These are phyloP conservation scores for Rhizopogon vulgaris DNA, from an alignment of 768 basidiomycete species.

Conservation along the genomic window DNA sequence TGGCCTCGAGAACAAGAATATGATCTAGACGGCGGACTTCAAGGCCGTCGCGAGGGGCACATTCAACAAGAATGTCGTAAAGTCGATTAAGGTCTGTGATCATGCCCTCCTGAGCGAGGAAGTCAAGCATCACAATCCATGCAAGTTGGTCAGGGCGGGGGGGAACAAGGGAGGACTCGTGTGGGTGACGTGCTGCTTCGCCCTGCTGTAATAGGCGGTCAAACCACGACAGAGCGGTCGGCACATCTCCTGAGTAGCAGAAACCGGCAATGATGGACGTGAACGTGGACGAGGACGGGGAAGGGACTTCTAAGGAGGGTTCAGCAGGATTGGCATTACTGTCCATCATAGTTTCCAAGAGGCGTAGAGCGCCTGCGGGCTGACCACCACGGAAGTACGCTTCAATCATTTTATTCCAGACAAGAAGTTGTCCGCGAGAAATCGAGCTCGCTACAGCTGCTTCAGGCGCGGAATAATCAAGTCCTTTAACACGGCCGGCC, in stretches of 20 bases:
- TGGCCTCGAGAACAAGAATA: slow-evolving; percentile 38
- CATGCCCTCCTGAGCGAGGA: slow-evolving; percentile 40
- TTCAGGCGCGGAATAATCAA: slow-evolving; percentile 12
- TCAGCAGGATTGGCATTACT: slow-evolving; percentile 28
- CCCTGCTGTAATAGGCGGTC: slow-evolving; percentile 49
- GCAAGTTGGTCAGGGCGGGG: slow-evolving; percentile 47
- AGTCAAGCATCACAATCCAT: slow-evolving; percentile 57
- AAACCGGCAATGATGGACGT: slow-evolving; percentile 62
- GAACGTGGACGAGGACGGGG: slow-evolving; percentile 59
- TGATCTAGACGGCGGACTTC: slow-evolving; percentile 32
- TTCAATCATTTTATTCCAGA: slow-evolving; percentile 76
- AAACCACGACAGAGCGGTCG: slow-evolving; percentile 68
- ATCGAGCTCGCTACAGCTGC: slow-evolving; percentile 12
- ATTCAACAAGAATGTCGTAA: slow-evolving; percentile 34
- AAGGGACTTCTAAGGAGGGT: slow-evolving; percentile 39
- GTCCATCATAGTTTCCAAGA: slow-evolving; percentile 70
- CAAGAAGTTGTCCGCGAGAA: slow-evolving; percentile 34
- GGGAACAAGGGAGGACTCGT: slow-evolving; percentile 36
- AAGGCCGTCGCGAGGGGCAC: slow-evolving; percentile 30
- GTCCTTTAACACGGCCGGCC: slow-evolving; percentile 28
- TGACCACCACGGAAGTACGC: slow-evolving; percentile 62
- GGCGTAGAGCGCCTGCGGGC: slow-evolving; percentile 54
- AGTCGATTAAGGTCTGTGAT: slow-evolving; percentile 52
- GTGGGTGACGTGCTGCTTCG: slow-evolving; percentile 28
- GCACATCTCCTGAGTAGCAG: slow-evolving; percentile 46